Base-by-base conservation (phyloP, 1,284 basidiomycete genomes). In the Trichosporon ovoides region DNA sequence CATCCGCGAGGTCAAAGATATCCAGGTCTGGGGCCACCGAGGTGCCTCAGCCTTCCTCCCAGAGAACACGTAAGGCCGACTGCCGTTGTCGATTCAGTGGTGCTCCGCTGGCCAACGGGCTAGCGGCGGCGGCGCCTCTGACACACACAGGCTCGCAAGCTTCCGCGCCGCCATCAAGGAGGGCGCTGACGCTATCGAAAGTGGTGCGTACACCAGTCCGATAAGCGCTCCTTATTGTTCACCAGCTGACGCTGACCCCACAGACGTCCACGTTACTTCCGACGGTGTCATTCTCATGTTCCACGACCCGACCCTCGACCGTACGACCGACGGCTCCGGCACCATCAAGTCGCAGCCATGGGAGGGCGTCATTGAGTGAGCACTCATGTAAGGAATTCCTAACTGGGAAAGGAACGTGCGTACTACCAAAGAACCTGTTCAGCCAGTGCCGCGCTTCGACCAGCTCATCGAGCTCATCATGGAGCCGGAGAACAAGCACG, bases 211-310 rank as follows among this genome's bases (percentile, higher is more conserved):
- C 7, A 20, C n/a, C n/a, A n/a, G n/a, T n/a, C n/a, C n/a, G n/a
- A n/a, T 13, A 24, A 48, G 43, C n/a, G n/a, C 10, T 5, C 49
- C 11, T n/a, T 14, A 14, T 14, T 35, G 34, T 35, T n/a, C n/a
- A n/a, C n/a, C 34, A n/a, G n/a, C n/a, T n/a, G n/a, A n/a, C n/a
- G n/a, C 16, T 11, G 67, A 55, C 35, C 7, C 0, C 2, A n/a
- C 84, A 94, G 94, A 98, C 83, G 93, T 98, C 64, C 94, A 98
- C 77, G 87, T 96, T 70, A 94, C 94, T 51, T 81, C 83, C 64
- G 95, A 98, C 78, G 83, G 87, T 67, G 86, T 95, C 54, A 87
- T 98, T 38, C 76, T 98, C 62, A 96, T 98, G 93, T 97, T 96
- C 77, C 94, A 97, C 76, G 93, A 97, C 77, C 89, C 91, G 7